Evolutionary conservation across 257 asterid species (phyloP).

Genomic region (Penstemon barbatus): DNA sequence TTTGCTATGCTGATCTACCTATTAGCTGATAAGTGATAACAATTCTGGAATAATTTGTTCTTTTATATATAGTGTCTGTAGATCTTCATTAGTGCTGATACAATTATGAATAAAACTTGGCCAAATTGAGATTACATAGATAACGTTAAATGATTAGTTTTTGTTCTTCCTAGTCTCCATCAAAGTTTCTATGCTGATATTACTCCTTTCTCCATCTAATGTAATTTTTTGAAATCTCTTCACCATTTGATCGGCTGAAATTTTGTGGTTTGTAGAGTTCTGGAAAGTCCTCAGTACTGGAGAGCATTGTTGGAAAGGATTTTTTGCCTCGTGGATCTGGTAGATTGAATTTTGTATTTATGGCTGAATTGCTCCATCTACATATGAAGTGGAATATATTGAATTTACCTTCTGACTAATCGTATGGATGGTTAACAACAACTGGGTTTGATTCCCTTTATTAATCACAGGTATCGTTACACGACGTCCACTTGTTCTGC

Average conservation of each 20-base stretch:
- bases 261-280: conserved; percentile 64
- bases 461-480: conserved; percentile 77
- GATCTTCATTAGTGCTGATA: conserved; percentile 12
- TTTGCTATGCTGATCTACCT: conserved; percentile 26
- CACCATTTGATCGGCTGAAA: conserved; percentile 1
- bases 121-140: no score
- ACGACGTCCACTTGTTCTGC: conserved; percentile 95
- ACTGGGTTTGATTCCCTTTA: not conserved
- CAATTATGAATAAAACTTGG: no score
- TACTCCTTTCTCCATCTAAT: not conserved
- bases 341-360: conserved; percentile 30
- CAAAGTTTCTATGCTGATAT: not conserved
- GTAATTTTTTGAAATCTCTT: conserved; percentile 4
- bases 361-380: not conserved
- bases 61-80: conserved; percentile 1
- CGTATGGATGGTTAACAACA: not conserved
- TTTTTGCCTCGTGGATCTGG: conserved; percentile 99
- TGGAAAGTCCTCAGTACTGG: conserved; percentile 97
- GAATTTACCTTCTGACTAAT: not conserved
- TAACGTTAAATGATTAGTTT: no score
- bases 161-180: no score
- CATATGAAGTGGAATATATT: not conserved
- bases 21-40: not conserved
- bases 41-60: not conserved
- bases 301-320: conserved; percentile 95